Evolutionary conservation across 768 basidiomycete species (phyloP).

Genomic region (Dioszegia aurantiaca): DNA sequence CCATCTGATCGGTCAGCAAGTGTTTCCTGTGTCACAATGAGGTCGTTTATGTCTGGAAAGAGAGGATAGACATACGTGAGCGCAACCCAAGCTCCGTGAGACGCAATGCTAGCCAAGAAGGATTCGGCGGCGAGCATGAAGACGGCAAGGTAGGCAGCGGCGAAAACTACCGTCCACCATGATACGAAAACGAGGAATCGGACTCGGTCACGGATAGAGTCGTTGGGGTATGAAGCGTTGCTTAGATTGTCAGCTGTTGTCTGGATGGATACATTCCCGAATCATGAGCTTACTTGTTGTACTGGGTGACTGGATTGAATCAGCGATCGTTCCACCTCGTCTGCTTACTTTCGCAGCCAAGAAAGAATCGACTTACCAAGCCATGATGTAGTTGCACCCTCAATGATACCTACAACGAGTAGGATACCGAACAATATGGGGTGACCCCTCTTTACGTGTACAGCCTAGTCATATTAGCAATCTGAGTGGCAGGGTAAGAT

Average conservation of each 20-base stretch:
- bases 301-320: constrained; percentile 22
- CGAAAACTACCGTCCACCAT: constrained; percentile 52
- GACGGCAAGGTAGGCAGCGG: constrained; percentile 41
- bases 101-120: constrained; percentile 43
- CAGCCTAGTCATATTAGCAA: constrained; percentile 15
- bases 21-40: too few relatives aligned
- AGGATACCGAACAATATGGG: constrained; percentile 48
- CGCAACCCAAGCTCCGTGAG: constrained; percentile 40
- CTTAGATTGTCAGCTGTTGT: constrained; percentile 6
- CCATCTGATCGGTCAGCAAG: constrained; percentile 40
- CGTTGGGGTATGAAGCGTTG: constrained; percentile 42
- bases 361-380: constrained; percentile 33
- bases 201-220: constrained; percentile 40
- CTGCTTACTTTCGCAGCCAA: too few relatives aligned
- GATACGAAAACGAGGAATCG: constrained; percentile 50
- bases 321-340: constrained; percentile 4
- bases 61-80: constrained; percentile 42
- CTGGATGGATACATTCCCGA: not conserved
- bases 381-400: constrained; percentile 49
- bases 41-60: not conserved
- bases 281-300: constrained; percentile 26
- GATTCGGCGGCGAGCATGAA: constrained; percentile 35
- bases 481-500: too few relatives aligned
- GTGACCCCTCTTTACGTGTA: constrained; percentile 46
- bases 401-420: constrained; percentile 46